Conservation (phyloP, 2,329 filamentous ascomycete genomes). For the Penicillium sp. region DNA sequence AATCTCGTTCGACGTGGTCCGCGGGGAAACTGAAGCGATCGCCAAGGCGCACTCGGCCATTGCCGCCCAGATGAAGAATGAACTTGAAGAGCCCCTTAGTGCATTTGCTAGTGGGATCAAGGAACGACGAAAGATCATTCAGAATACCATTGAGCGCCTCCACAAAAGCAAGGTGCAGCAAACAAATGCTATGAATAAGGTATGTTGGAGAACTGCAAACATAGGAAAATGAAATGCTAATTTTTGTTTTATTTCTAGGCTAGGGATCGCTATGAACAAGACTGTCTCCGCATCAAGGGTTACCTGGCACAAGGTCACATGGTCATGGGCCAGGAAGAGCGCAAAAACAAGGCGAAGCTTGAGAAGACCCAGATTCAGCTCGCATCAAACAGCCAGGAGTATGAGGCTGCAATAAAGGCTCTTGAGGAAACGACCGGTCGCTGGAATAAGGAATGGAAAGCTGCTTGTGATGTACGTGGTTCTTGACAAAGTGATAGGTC, state of each 20-base stretch:
- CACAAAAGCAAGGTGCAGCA: slow-evolving; percentile 91
- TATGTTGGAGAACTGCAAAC: slow-evolving; percentile 34
- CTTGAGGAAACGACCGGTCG: slow-evolving; percentile 90
- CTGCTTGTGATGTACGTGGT: slow-evolving; percentile 68
- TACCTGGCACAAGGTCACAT: slow-evolving; percentile 98
- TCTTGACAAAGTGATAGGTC: background rate
- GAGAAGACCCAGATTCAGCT: slow-evolving; percentile 98
- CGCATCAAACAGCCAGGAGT: slow-evolving; percentile 84
- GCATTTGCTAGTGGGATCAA: slow-evolving; percentile 95
- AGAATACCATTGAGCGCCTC: slow-evolving; percentile 88
- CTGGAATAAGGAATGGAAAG: slow-evolving; percentile 99
- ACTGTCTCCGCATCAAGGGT: slow-evolving; percentile 96
- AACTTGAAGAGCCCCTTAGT: slow-evolving; percentile 86
- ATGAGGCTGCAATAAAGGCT: slow-evolving; percentile 86
- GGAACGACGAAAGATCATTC: slow-evolving; percentile 92
- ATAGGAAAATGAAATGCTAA: background rate
- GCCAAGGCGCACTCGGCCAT: slow-evolving; percentile 89
- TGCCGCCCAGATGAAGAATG: slow-evolving; percentile 89
- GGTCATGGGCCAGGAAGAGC: slow-evolving; percentile 99
- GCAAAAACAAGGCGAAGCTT: slow-evolving; percentile 97
- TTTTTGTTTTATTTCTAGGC: slow-evolving; percentile 50
- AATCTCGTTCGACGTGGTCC: slow-evolving; percentile 77
- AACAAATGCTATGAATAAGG: slow-evolving; percentile 86
- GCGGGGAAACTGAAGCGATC: slow-evolving; percentile 87
- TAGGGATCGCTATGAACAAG: slow-evolving; percentile 91